phyloP scores from a whole-genome alignment of 2,329 filamentous ascomycete genomes.

The Aureobasidium sp. region DNA sequence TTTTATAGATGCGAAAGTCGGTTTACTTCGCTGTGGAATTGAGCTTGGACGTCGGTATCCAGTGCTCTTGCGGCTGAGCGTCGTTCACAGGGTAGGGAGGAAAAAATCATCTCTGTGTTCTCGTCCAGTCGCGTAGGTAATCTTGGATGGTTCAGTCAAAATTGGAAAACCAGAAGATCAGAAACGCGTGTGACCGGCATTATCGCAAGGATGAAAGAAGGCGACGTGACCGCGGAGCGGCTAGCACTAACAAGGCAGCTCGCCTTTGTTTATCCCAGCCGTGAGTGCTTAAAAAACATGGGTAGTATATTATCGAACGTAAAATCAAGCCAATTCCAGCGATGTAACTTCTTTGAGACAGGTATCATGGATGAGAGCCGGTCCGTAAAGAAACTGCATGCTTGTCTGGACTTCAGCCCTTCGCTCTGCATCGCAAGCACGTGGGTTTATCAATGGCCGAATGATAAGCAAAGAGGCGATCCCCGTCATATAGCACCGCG shows the following conservation, averaged over 20 bases:
- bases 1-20: background rate
- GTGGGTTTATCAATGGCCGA: conserved; percentile 5
- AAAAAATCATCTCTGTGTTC: background rate
- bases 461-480: conserved; percentile 12
- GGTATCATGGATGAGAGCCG: no score
- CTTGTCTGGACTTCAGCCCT: background rate
- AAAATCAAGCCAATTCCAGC: no score
- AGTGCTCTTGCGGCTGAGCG: background rate
- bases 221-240: background rate
- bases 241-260: background rate
- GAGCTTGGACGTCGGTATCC: background rate
- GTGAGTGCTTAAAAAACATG: background rate
- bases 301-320: background rate
- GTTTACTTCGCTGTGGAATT: background rate
- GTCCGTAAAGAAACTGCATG: background rate
- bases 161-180: background rate
- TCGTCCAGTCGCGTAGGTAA: background rate
- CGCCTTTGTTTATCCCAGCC: background rate
- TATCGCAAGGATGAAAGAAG: background rate
- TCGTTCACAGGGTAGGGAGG: background rate
- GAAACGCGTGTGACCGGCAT: background rate
- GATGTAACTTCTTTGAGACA: background rate
- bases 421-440: background rate
- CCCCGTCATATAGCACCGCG: background rate
- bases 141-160: background rate